Evolutionary conservation across 495 filamentous ascomycete species (phyloP).

Genomic region (Lichina pygmaea): DNA sequence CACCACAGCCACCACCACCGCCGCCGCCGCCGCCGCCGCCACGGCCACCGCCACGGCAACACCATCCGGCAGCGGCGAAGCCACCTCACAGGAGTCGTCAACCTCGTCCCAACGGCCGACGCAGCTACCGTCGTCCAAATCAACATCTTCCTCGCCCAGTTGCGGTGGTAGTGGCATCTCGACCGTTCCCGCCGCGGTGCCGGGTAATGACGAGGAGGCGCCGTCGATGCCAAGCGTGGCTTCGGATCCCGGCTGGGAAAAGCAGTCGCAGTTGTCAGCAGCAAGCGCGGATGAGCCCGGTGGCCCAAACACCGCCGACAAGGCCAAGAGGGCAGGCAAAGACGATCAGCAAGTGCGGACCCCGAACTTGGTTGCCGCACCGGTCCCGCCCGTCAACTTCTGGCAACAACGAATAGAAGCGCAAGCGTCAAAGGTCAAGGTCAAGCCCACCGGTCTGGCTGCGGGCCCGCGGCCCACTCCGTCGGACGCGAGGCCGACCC

Average conservation of each 20-base stretch:
- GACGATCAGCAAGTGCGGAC: conserved; percentile 19
- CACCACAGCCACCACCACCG: background rate
- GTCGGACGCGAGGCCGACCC: background rate
- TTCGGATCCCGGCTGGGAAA: conserved; percentile 38
- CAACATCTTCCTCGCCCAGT: conserved; percentile 39
- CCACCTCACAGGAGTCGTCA: background rate
- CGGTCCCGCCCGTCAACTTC: conserved; percentile 54
- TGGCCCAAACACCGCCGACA: conserved; percentile 4
- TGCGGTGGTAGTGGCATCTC: conserved; percentile 14
- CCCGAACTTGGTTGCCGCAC: conserved; percentile 52
- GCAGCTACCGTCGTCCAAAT: conserved; percentile 15
- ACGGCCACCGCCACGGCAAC: background rate
- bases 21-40: background rate
- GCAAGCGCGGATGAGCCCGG: conserved; percentile 11
- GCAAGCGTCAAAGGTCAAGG: conserved; percentile 28
- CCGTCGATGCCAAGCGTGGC: conserved; percentile 36
- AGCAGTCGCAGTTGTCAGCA: conserved; percentile 30
- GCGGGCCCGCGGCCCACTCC: background rate
- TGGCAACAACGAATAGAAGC: conserved; percentile 59
- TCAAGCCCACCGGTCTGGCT: conserved; percentile 8
- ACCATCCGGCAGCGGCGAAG: background rate
- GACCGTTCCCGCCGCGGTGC: conserved; percentile 32
- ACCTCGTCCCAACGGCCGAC: conserved; percentile 9
- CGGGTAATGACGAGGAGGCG: conserved; percentile 42
- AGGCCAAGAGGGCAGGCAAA: conserved; percentile 15